Evolutionary conservation across 2,329 filamentous ascomycete genomes (phyloP).

Genomic region (Ophiostoma tasmaniense): DNA sequence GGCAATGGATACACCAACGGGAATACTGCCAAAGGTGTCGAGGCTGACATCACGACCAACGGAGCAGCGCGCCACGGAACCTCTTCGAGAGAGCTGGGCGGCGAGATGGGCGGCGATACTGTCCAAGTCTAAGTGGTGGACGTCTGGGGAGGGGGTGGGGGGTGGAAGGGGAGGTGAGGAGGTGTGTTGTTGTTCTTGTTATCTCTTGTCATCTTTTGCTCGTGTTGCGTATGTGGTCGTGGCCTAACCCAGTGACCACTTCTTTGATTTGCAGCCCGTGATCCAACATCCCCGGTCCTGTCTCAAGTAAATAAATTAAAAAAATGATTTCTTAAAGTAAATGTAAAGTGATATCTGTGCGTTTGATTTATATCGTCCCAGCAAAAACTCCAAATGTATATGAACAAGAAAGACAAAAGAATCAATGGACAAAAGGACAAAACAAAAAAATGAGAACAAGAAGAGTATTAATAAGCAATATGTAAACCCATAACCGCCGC

Average conservation of each 20-base stretch:
- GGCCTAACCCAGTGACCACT: not conserved
- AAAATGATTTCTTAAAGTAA: not conserved
- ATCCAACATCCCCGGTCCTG: conserved; percentile 16
- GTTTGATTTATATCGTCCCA: not conserved
- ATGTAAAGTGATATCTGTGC: not conserved
- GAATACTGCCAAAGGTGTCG: conserved; percentile 10
- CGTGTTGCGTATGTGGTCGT: not conserved
- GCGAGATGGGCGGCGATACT: conserved; percentile 57
- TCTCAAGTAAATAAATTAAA: not conserved
- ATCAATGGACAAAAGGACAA: not conserved
- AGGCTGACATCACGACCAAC: conserved; percentile 14
- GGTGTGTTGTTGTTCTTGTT: not conserved
- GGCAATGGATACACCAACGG: conserved; percentile 15
- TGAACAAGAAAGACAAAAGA: not conserved
- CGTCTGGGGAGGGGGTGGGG: not conserved
- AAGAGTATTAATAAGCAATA: conserved; percentile 7
- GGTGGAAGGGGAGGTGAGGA: not conserved
- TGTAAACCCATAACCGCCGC: conserved; percentile 1
- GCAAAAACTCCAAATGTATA: conserved; percentile 6
- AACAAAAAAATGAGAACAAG: too few species aligned
- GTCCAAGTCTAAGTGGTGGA: conserved; percentile 10
- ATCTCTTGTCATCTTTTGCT: not conserved
- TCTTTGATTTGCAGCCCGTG: conserved; percentile 7
- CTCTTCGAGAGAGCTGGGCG: conserved; percentile 47
- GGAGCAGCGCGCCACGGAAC: conserved; percentile 34